Conservation (phyloP, 805 yeast species). For the Ogataea ganodermae region DNA sequence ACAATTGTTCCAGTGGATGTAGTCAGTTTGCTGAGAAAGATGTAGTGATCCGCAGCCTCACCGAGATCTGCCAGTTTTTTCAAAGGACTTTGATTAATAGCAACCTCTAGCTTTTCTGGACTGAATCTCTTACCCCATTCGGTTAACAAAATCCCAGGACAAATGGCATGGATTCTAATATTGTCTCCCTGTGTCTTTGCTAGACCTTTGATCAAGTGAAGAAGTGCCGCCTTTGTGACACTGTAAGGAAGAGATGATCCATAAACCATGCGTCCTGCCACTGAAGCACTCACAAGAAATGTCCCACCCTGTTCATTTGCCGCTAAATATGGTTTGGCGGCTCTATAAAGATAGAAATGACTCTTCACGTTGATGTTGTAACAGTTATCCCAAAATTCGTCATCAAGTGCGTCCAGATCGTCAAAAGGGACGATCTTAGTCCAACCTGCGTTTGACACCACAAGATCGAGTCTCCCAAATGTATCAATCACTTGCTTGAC, state of each 20-base stretch:
- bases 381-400: conserved; percentile 36
- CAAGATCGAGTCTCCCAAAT: conserved; percentile 39
- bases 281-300: conserved; percentile 11
- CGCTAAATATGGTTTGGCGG: conserved; percentile 6
- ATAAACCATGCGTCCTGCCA: conserved; percentile 12
- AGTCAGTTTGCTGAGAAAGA: conserved; percentile 9
- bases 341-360: conserved; percentile 25
- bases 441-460: conserved; percentile 42
- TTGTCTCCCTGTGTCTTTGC: conserved; percentile 10
- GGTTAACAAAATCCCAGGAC: conserved; percentile 13
- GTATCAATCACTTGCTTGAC: conserved; percentile 30
- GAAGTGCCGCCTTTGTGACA: conserved; percentile 10
- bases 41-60: conserved; percentile 11
- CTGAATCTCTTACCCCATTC: conserved; percentile 15
- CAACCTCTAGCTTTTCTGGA: conserved; percentile 9
- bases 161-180: conserved; percentile 10
- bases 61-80: conserved; percentile 9
- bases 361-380: conserved; percentile 33
- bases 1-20: conserved; percentile 13
- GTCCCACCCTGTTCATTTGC: conserved; percentile 11
- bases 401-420: conserved; percentile 36
- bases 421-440: conserved; percentile 36
- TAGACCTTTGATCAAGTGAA: conserved; percentile 9
- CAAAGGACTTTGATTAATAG: conserved; percentile 11
- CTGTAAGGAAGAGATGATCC: conserved; percentile 13